These are phyloP conservation scores for Echeveria elegans DNA, from an alignment of 164 flowering plant genomes.

Conservation along the genomic window DNA sequence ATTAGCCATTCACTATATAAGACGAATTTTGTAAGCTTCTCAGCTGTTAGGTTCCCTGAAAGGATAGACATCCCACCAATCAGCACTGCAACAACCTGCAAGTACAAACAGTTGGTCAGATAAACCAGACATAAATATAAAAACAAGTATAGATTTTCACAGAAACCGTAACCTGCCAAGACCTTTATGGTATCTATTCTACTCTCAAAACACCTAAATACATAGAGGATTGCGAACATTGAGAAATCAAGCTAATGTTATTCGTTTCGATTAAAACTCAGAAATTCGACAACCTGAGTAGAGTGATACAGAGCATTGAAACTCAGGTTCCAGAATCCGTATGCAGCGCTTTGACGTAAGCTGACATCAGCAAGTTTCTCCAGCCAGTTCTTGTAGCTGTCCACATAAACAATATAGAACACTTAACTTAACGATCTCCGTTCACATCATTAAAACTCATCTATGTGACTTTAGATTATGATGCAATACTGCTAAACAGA, in stretches of 20 bases:
- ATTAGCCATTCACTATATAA: conserved; percentile 92
- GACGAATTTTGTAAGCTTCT: conserved; percentile 86
- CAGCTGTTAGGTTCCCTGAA: conserved; percentile 75
- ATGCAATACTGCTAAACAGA: not conserved
- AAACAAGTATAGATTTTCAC: not conserved
- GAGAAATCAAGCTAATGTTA: not conserved
- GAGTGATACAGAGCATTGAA: conserved; percentile 86
- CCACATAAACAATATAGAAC: conserved; percentile 3
- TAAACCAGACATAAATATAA: conserved; percentile 9
- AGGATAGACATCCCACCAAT: conserved; percentile 79
- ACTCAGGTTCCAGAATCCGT: conserved; percentile 78
- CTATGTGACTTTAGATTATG: not conserved
- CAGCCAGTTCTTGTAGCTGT: conserved; percentile 66
- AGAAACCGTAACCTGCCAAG: not conserved
- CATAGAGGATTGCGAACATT: not conserved
- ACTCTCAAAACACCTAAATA: not conserved
- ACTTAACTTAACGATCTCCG: not conserved
- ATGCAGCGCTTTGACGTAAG: conserved; percentile 81
- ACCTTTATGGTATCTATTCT: not conserved
- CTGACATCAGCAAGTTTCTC: conserved; percentile 70
- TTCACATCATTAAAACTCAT: not conserved
- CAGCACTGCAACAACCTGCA: conserved; percentile 79
- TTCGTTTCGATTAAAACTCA: not conserved
- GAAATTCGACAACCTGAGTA: conserved; percentile 44
- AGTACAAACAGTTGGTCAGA: conserved; percentile 12